Conservation (phyloP, 2,329 filamentous ascomycete species). For the Dothistroma septosporum region DNA sequence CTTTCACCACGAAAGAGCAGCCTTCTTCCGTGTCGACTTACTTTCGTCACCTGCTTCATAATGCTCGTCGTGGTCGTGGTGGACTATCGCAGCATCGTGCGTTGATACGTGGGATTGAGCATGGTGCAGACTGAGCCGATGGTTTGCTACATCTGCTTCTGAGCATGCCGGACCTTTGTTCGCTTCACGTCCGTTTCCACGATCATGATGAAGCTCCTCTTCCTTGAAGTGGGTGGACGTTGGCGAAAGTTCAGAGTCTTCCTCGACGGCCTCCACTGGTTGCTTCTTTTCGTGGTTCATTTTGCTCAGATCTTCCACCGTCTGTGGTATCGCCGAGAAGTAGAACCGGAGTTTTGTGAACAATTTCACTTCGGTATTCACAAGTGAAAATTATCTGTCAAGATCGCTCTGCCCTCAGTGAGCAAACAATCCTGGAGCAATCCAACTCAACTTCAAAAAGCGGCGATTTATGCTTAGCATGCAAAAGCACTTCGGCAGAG, state of each 20-base stretch:
- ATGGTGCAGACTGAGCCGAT: conserved; percentile 25
- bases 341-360: neutral
- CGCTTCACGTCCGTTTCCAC: neutral
- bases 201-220: conserved; percentile 4
- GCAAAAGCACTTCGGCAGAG: neutral
- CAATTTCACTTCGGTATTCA: neutral
- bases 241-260: conserved; percentile 11
- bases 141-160: conserved; percentile 15
- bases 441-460: neutral
- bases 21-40: neutral
- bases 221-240: conserved; percentile 10
- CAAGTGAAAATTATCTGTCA: neutral
- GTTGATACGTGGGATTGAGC: conserved; percentile 30
- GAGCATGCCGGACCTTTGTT: conserved; percentile 9
- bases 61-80: conserved; percentile 26
- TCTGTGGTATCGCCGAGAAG: neutral
- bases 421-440: neutral
- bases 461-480: neutral
- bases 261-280: conserved; percentile 18
- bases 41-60: conserved; percentile 47
- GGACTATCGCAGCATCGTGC: conserved; percentile 25
- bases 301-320: conserved; percentile 4
- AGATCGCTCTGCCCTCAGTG: neutral
- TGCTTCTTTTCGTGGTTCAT: conserved; percentile 11
- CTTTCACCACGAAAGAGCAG: neutral